These are phyloP conservation scores for Dothiorella sarmentorum DNA, from an alignment of 2,329 filamentous ascomycete genomes.

Conservation along the genomic window DNA sequence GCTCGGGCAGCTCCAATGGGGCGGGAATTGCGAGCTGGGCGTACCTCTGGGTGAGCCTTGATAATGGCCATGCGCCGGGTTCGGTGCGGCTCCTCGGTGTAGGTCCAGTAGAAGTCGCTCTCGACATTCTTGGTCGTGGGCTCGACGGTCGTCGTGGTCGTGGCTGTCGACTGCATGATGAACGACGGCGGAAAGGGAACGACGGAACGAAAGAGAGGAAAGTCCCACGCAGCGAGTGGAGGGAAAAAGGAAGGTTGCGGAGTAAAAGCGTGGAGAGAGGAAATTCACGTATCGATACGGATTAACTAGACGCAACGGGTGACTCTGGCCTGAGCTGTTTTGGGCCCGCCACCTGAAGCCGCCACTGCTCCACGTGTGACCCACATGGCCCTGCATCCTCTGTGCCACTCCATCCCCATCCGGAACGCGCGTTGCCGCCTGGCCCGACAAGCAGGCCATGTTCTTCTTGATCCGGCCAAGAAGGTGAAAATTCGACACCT, in stretches of 20 bases:
- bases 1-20: background rate
- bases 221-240: background rate
- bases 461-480: no score
- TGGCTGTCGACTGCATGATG: slow-evolving; percentile 12
- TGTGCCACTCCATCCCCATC: background rate
- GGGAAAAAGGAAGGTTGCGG: background rate
- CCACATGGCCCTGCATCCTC: slow-evolving; percentile 5
- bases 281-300: slow-evolving; percentile 3
- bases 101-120: slow-evolving; percentile 92
- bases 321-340: slow-evolving; percentile 12
- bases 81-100: slow-evolving; percentile 95
- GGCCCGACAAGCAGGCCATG: background rate
- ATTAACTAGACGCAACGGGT: background rate
- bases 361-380: slow-evolving; percentile 8
- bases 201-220: slow-evolving; percentile 3
- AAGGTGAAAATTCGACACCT: no score
- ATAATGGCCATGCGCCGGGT: slow-evolving; percentile 91
- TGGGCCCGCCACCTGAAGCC: background rate
- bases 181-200: background rate
- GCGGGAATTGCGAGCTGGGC: background rate
- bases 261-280: slow-evolving; percentile 5
- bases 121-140: slow-evolving; percentile 26
- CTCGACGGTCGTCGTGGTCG: slow-evolving; percentile 16
- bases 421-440: background rate
- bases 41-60: slow-evolving; percentile 93